Percentiles rank a stretch among this genome's conserved stretches.
phyloP scores from a whole-genome alignment of 495 filamentous ascomycete genomes.

The Staphylotrichum longicolle region DNA sequence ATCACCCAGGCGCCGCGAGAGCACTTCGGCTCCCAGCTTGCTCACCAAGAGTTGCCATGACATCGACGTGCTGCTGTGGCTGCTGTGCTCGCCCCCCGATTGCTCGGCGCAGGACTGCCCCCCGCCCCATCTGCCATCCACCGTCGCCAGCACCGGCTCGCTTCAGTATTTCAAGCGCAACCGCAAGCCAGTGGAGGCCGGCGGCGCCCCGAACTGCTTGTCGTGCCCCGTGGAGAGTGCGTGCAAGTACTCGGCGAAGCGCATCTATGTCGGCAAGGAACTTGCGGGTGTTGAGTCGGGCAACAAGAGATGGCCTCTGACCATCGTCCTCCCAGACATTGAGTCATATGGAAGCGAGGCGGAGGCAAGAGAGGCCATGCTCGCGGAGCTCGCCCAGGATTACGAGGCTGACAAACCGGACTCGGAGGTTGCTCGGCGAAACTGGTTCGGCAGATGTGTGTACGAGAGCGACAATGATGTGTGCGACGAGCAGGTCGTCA shows the following conservation, averaged over 20 bases:
- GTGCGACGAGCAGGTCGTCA: constrained; percentile 87
- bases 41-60: constrained; percentile 95
- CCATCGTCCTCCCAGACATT: constrained; percentile 86
- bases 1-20: constrained; percentile 62
- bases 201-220: constrained; percentile 81
- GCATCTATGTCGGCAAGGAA: constrained; percentile 65
- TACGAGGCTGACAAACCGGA: constrained; percentile 55
- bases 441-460: constrained; percentile 93
- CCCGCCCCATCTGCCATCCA: constrained; percentile 68
- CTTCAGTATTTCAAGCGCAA: constrained; percentile 68
- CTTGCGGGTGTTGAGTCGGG: constrained; percentile 49
- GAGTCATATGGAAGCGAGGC: constrained; percentile 61
- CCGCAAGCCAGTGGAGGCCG: constrained; percentile 72
- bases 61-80: constrained; percentile 87
- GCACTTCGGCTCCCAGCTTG: constrained; percentile 67
- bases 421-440: constrained; percentile 55
- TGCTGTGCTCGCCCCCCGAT: constrained; percentile 66
- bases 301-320: constrained; percentile 74
- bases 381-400: constrained; percentile 60
- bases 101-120: constrained; percentile 29
- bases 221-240: constrained; percentile 66
- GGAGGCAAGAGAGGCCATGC: constrained; percentile 40
- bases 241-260: constrained; percentile 80
- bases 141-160: constrained; percentile 68
- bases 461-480: constrained; percentile 90